phyloP scores from a whole-genome alignment of 2,329 filamentous ascomycete genomes.

The Penicillium brevicompactum region DNA sequence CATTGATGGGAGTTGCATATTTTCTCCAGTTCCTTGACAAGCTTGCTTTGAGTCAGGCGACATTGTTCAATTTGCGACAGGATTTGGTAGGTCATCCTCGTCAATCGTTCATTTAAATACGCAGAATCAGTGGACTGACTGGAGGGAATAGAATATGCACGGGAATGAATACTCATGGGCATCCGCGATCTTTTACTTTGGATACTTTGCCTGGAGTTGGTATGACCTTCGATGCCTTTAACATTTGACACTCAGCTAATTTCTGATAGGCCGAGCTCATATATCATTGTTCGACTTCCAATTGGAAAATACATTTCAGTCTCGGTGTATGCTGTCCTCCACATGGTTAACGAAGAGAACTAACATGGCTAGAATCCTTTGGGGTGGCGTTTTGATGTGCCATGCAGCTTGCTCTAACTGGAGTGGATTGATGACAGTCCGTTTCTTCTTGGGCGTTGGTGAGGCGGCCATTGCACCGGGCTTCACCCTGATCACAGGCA shows the following conservation, averaged over 20 bases:
- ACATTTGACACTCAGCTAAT: background rate
- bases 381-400: constrained; percentile 19
- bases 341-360: background rate
- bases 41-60: constrained; percentile 15
- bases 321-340: background rate
- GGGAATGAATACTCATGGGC: constrained; percentile 5
- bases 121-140: background rate
- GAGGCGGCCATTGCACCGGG: constrained; percentile 31
- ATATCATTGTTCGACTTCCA: constrained; percentile 5
- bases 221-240: background rate
- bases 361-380: constrained; percentile 7
- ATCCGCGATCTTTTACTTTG: constrained; percentile 9
- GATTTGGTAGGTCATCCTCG: constrained; percentile 9
- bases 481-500: constrained; percentile 42
- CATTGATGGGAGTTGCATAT: constrained; percentile 16
- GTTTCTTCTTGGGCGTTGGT: constrained; percentile 31
- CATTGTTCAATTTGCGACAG: constrained; percentile 16
- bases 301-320: constrained; percentile 6
- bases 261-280: constrained; percentile 2
- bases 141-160: constrained; percentile 8
- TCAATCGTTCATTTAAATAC: accelerated
- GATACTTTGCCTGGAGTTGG: constrained; percentile 11
- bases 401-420: constrained; percentile 17
- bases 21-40: constrained; percentile 22
- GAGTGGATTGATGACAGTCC: constrained; percentile 12